phyloP scores from a whole-genome alignment of 2,329 filamentous ascomycete species.

The Xylaria sp. region DNA sequence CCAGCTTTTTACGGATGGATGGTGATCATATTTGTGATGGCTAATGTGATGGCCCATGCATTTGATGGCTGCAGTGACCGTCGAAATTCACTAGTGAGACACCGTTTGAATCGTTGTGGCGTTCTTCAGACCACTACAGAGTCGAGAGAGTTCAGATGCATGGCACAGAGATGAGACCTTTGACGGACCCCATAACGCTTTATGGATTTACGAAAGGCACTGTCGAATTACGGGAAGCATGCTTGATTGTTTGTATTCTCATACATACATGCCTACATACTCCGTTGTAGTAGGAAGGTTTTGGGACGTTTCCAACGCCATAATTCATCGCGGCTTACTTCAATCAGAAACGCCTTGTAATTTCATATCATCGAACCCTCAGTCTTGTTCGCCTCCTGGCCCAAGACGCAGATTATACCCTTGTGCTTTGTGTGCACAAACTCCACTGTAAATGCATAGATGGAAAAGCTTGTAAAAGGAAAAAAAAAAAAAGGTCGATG shows the following conservation, averaged over 20 bases:
- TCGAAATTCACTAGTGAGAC: background rate
- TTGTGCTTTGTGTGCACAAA: slow-evolving; percentile 20
- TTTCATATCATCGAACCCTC: slow-evolving; percentile 10
- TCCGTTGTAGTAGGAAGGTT: background rate
- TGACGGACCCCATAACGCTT: background rate
- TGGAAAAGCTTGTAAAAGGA: slow-evolving; percentile 6
- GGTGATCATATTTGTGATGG: background rate
- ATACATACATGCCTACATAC: background rate
- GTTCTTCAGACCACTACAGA: background rate
- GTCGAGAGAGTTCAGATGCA: background rate
- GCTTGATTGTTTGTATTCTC: slow-evolving; percentile 4
- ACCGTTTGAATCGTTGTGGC: background rate
- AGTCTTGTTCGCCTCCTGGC: slow-evolving; percentile 15
- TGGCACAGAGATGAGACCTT: background rate
- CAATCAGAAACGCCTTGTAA: slow-evolving; percentile 25
- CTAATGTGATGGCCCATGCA: background rate
- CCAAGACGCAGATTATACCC: slow-evolving; percentile 28
- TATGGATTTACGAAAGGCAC: background rate
- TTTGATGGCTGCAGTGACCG: background rate
- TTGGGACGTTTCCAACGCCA: background rate
- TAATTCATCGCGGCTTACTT: slow-evolving; percentile 16
- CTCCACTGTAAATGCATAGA: slow-evolving; percentile 38
- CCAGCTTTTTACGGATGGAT: background rate
- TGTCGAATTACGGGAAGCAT: background rate
- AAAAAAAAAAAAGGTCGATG: slow-evolving; percentile 2